Base-by-base conservation (phyloP, 169 alveolate genomes). In the Plasmodium vinckei region DNA sequence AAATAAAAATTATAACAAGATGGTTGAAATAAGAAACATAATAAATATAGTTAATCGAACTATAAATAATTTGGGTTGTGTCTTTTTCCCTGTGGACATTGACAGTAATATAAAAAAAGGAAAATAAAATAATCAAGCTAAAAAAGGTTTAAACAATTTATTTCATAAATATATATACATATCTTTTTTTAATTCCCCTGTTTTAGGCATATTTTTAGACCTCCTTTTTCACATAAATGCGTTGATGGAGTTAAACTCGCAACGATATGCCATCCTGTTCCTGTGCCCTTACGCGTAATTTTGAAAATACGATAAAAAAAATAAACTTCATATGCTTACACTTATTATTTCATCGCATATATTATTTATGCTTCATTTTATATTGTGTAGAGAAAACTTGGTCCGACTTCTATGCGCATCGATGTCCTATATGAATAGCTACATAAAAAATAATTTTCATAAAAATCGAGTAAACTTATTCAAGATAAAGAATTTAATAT, bases 161-260 rank as follows among this genome's bases (percentile, higher is more conserved):
- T 9, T 15, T 27, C 13, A 27, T 27, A 27, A 2, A 27, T 27
- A 25, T 25, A 25, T 27, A 27, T 27, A 27, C 3, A 27, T 27
- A 27, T 27, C 3, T 54, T 53, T 57, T n/a, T 46, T 67, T 12
- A 68, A 17, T 25, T 6, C 39, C 23, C 46, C 15, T 21, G 19
- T 27, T 47, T 23, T 46, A 82, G 90, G 72, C 82, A 71, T 67
- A 42, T 82, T 82, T 54, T 46, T 82, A 5, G 90, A 82, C n/a
- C 90, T 82, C 0, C 71, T 82, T 13, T 82, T 82, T 53, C 90
- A 82, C 42, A 25, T 82, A 13, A 82, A 82, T 47, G 90, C 90
- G 0, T 60, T 82, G 10, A 23, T 82, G 47, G 90, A 82, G 47
- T 70, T 82, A 9, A 53, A 72, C 59, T 17, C 75, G 9, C 90